phyloP scores from a whole-genome alignment of 208 protist species.

The Crithidia mellificae region DNA sequence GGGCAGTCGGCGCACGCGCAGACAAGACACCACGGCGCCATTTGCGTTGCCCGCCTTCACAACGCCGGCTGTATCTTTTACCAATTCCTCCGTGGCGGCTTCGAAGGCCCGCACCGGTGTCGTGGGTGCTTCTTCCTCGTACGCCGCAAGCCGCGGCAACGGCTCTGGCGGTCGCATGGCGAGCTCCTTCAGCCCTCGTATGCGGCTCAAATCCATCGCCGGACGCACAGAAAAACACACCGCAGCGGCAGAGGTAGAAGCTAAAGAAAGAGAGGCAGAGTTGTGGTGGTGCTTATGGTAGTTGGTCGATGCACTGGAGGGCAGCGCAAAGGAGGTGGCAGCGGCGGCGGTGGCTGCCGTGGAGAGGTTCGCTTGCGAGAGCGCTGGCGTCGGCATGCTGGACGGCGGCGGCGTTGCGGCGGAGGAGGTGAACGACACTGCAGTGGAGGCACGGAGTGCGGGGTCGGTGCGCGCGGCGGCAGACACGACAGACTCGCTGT shows the following conservation, averaged over 20 bases:
- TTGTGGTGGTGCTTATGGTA: no score
- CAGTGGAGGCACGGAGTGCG: not conserved
- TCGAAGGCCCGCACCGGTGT: not conserved
- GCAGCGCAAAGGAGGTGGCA: not conserved
- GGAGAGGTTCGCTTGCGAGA: not conserved
- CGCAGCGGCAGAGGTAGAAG: no score
- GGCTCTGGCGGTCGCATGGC: not conserved
- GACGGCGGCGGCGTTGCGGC: not conserved
- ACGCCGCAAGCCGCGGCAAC: constrained; percentile 1
- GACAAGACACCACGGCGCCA: not conserved
- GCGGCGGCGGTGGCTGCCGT: not conserved
- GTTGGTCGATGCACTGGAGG: no score
- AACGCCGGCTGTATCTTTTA: no score
- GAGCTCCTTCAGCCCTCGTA: constrained; percentile 1
- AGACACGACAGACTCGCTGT: not conserved
- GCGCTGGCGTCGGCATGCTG: not conserved
- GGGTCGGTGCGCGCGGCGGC: not conserved
- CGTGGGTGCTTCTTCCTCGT: not conserved
- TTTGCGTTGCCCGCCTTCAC: not conserved
- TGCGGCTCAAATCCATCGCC: not conserved
- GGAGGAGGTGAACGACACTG: not conserved
- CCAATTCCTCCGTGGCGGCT: not conserved
- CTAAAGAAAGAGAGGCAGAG: no score
- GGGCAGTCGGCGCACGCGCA: constrained; percentile 33
- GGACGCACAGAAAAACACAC: not conserved